Evolutionary conservation across 2,329 filamentous ascomycete species (phyloP).

Genomic region (Hymenoscyphus fructigenus): DNA sequence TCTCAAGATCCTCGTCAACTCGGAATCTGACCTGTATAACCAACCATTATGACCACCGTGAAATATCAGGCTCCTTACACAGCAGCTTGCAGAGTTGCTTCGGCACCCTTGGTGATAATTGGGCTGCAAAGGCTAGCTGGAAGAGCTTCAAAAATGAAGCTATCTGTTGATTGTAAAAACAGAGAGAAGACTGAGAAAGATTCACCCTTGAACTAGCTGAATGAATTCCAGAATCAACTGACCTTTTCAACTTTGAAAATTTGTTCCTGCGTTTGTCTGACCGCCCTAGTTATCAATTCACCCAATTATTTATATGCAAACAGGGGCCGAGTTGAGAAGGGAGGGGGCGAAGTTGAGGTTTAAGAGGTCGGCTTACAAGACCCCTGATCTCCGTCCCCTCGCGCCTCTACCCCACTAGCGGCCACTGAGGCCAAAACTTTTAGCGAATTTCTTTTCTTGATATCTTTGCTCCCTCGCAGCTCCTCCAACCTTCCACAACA

Average conservation of each 20-base stretch:
- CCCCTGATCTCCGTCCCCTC: not conserved
- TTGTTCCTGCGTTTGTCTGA: no score
- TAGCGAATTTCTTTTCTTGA: constrained; percentile 3
- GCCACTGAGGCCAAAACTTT: constrained; percentile 4
- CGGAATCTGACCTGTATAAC: not conserved
- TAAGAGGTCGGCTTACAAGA: not conserved
- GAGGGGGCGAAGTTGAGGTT: not conserved
- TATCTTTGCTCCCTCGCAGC: not conserved
- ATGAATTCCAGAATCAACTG: not conserved
- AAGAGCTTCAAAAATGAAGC: not conserved
- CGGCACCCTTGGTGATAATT: not conserved
- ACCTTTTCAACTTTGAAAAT: not conserved
- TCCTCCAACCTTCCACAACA: constrained; percentile 2
- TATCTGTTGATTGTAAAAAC: not conserved
- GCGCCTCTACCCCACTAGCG: not conserved
- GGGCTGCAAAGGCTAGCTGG: not conserved
- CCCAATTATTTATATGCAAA: constrained; percentile 3
- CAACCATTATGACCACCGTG: not conserved
- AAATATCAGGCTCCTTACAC: constrained; percentile 4
- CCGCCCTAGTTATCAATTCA: not conserved
- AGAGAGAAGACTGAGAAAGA: not conserved
- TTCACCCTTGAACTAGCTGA: no score
- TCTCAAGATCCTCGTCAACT: constrained; percentile 10
- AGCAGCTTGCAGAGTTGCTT: not conserved
- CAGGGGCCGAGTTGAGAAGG: not conserved